Conservation (phyloP, 2,329 filamentous ascomycete genomes). For the Colletotrichum lupini region DNA sequence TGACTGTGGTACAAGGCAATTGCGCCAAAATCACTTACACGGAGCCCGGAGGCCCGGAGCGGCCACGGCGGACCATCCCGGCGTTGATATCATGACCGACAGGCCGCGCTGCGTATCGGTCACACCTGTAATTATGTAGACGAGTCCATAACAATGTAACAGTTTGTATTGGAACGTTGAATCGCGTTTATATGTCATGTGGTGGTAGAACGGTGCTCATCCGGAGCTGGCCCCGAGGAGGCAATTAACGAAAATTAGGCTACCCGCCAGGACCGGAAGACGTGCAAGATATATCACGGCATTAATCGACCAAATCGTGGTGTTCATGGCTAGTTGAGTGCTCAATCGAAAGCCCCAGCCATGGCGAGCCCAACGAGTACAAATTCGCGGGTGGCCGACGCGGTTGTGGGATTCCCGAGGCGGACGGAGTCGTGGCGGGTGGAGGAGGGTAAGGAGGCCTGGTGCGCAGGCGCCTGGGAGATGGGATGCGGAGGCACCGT, state of each 20-base stretch:
- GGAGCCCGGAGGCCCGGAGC: conserved; percentile 20
- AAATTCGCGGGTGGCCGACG: conserved; percentile 65
- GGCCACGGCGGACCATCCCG: conserved; percentile 5
- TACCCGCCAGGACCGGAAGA: conserved; percentile 21
- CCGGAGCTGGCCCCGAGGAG: conserved; percentile 30
- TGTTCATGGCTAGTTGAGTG: conserved; percentile 40
- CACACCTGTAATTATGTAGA: background rate
- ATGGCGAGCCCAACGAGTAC: conserved; percentile 71
- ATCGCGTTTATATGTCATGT: background rate
- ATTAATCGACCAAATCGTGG: conserved; percentile 8
- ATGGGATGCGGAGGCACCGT: conserved; percentile 36
- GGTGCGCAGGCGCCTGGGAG: conserved; percentile 33
- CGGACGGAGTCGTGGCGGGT: conserved; percentile 46
- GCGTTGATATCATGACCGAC: conserved; percentile 28
- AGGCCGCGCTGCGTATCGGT: background rate
- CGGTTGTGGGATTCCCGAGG: conserved; percentile 44
- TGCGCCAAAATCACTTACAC: conserved; percentile 32
- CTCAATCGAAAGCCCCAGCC: conserved; percentile 51
- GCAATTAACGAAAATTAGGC: conserved; percentile 26
- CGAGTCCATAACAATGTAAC: no score
- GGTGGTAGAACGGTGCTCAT: conserved; percentile 19
- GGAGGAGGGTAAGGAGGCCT: conserved; percentile 42
- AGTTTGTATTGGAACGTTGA: background rate
- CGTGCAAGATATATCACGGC: background rate
- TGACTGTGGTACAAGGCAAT: background rate